phyloP scores from a whole-genome alignment of 2,329 filamentous ascomycete species.

The Pyrenochaeta sp. region DNA sequence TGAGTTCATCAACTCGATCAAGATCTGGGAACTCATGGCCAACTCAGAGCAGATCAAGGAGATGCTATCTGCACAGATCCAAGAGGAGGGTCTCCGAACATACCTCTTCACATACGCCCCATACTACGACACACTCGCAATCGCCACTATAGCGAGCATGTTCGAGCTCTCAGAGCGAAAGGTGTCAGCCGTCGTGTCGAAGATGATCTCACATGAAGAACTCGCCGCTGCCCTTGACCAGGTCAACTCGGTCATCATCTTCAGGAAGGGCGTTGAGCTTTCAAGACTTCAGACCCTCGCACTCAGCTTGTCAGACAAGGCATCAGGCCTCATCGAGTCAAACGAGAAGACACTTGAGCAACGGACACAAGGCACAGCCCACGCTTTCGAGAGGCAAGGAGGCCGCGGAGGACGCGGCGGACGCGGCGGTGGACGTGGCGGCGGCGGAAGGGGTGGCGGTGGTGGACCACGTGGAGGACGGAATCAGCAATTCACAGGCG shows the following conservation, averaged over 20 bases:
- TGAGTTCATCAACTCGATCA: conserved; percentile 94
- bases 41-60: conserved; percentile 91
- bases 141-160: conserved; percentile 87
- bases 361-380: conserved; percentile 92
- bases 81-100: conserved; percentile 96
- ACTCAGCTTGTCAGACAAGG: conserved; percentile 94
- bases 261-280: conserved; percentile 98
- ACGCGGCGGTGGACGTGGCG: conserved; percentile 69
- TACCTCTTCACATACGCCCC: conserved; percentile 99
- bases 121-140: conserved; percentile 95
- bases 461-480: conserved; percentile 65
- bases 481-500: conserved; percentile 82
- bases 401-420: conserved; percentile 70
- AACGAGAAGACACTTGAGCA: conserved; percentile 98
- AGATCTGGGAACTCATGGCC: conserved; percentile 99
- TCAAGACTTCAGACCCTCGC: conserved; percentile 95
- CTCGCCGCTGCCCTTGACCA: conserved; percentile 95
- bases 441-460: conserved; percentile 66
- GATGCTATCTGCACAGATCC: conserved; percentile 98
- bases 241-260: conserved; percentile 96
- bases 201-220: conserved; percentile 99
- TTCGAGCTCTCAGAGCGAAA: conserved; percentile 93
- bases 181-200: conserved; percentile 93
- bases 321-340: conserved; percentile 91
- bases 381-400: conserved; percentile 93